Evolutionary conservation across 495 filamentous ascomycete genomes (phyloP), one percentile per base, ranked within the genome.

Genomic region (Neurospora tetrasperma): DNA sequence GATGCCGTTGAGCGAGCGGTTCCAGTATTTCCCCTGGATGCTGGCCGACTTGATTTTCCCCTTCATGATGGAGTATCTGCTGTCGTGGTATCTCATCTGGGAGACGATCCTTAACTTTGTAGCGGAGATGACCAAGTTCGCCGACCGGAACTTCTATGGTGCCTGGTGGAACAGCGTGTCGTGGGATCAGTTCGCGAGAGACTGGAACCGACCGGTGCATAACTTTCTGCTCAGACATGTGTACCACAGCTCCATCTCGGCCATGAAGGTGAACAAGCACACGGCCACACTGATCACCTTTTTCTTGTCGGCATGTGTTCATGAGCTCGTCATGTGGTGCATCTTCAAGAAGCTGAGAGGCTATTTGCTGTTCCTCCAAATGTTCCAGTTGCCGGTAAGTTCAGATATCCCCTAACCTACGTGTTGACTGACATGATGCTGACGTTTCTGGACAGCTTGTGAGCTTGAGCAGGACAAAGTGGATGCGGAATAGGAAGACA

Each of bases 11-110:
- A 80, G 83, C 10, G 81, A 89, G 71, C 83, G 91, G 48, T 86
- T 92, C 73, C 78, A 80, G 70, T 86, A 88, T 48, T 92, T 93
- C 71, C 91, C 91, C 2, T 91, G 87, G 83, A 85, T 94, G 75
- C 79, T 93, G 23, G 84, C 83, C 41, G 90, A 93, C 75, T 83
- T 94, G 70, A 84, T 93, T 9, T 92, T 93, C 74, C 91, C 91
- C 0, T 89, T 94, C 66, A 86, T 93, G 79, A 88, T 94, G 82
- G 91, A 93, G 79, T 92, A 92, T 74, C 80, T 93, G 72, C 80
- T 90, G 73, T 80, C 85, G 23, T 92, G 89, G 88, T 93, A 93
- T 77, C 85, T 94, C 38, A 93, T 94, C 77, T 94, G 91, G 91
- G 91, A 93, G 82, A 90, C 90, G 69, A 87, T 93, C 69, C 88